Conservation (phyloP, 306 rosid genomes). For the Carpinus viminea region DNA sequence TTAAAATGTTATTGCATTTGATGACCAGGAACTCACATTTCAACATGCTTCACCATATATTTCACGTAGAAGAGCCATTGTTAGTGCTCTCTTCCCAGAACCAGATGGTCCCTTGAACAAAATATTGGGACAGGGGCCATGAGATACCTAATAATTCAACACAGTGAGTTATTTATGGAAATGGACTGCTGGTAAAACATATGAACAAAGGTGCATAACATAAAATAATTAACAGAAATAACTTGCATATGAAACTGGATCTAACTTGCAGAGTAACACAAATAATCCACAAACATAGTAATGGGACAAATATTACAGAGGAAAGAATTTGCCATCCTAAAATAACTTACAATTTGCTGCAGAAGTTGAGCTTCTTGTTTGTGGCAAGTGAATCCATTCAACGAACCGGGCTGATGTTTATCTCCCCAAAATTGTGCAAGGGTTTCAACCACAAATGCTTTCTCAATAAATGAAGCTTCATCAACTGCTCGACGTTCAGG, state of each 20-base stretch:
- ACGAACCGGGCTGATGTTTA: conserved; percentile 66
- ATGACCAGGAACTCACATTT: conserved; percentile 54
- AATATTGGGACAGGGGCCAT: conserved; percentile 60
- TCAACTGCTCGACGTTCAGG: conserved; percentile 55
- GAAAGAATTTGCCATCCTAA: not conserved
- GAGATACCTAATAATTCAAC: conserved; percentile 51
- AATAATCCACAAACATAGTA: not conserved
- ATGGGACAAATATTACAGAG: not conserved
- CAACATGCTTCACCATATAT: conserved; percentile 67
- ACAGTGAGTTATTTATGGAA: conserved; percentile 14
- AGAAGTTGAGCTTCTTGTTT: conserved; percentile 71
- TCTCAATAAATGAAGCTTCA: conserved; percentile 63
- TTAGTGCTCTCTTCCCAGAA: conserved; percentile 68
- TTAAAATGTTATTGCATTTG: not conserved
- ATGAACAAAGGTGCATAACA: not conserved
- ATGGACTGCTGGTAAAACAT: not conserved
- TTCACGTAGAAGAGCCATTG: conserved; percentile 75
- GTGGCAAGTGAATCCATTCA: conserved; percentile 79
- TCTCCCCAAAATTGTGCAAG: conserved; percentile 83
- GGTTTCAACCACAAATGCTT: conserved; percentile 59
- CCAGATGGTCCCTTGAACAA: conserved; percentile 72
- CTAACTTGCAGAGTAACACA: conserved; percentile 17
- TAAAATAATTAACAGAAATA: not conserved
- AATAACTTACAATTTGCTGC: conserved; percentile 60
- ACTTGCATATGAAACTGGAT: not conserved